These are phyloP conservation scores for Mrakia hoshinonis DNA, from an alignment of 768 basidiomycete species.

Conservation along the genomic window DNA sequence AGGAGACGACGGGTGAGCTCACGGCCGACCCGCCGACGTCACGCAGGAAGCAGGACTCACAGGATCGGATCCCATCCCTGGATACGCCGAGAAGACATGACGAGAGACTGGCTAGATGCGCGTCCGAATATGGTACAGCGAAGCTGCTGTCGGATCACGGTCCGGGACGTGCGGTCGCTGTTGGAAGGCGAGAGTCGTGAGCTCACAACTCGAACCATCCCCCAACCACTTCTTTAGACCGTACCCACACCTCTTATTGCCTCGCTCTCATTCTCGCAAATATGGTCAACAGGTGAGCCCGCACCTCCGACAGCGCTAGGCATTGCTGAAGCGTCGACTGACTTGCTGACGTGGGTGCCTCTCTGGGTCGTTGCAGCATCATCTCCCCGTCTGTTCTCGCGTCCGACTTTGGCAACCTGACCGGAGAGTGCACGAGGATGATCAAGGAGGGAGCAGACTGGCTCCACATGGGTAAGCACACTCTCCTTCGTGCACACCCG, in stretches of 20 bases:
- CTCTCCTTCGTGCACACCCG: not conserved
- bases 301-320: too few species aligned
- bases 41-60: constrained; percentile 21
- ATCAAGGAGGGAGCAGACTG: constrained; percentile 88
- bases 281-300: not conserved
- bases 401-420: constrained; percentile 90
- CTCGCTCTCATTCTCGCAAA: not conserved
- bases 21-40: constrained; percentile 40
- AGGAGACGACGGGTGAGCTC: constrained; percentile 26
- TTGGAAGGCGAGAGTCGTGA: too few species aligned
- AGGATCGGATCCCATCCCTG: constrained; percentile 82
- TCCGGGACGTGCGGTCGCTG: too few species aligned
- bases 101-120: too few species aligned
- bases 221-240: not conserved
- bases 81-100: constrained; percentile 27
- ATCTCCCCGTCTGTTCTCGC: constrained; percentile 96
- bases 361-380: constrained; percentile 45
- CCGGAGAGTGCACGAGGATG: constrained; percentile 93
- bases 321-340: not conserved
- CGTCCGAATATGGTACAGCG: too few species aligned
- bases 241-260: not conserved
- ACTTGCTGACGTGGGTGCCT: not conserved
- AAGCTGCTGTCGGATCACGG: too few species aligned
- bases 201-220: not conserved
- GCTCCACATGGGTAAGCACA: constrained; percentile 82